Conservation (phyloP, 2,329 filamentous ascomycete genomes). For the Shiraia bambusicola region DNA sequence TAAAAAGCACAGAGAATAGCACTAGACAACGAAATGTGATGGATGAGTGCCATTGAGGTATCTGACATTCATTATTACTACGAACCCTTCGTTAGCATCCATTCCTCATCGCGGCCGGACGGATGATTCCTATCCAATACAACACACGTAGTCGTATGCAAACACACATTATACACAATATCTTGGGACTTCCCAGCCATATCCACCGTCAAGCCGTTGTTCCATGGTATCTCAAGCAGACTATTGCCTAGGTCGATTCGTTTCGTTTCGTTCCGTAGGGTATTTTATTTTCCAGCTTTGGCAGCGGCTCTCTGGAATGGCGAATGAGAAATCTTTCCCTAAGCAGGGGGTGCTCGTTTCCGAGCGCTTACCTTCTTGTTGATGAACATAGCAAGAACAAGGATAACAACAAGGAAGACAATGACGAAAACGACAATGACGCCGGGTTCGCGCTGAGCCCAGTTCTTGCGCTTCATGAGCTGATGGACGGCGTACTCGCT, state of each 20-base stretch:
- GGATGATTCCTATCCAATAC: slow-evolving; percentile 11
- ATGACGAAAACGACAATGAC: slow-evolving; percentile 65
- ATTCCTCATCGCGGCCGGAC: slow-evolving; percentile 27
- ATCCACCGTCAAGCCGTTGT: slow-evolving; percentile 3
- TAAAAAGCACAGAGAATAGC: background rate
- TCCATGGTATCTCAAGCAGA: background rate
- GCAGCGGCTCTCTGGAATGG: slow-evolving; percentile 15
- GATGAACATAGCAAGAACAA: slow-evolving; percentile 54
- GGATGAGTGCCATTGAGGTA: slow-evolving; percentile 19
- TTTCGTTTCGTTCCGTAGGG: slow-evolving; percentile 7
- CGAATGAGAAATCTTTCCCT: background rate
- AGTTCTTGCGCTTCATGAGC: slow-evolving; percentile 59
- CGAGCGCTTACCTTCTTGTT: slow-evolving; percentile 45
- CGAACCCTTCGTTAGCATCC: slow-evolving; percentile 29
- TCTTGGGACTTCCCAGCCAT: background rate
- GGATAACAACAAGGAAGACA: slow-evolving; percentile 57
- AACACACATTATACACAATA: slow-evolving; percentile 32
- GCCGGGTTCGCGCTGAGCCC: slow-evolving; percentile 59
- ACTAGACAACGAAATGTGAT: background rate
- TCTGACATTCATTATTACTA: slow-evolving; percentile 35
- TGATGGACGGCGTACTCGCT: slow-evolving; percentile 42
- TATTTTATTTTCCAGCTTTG: slow-evolving; percentile 14
- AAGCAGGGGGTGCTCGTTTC: background rate
- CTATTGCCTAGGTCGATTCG: slow-evolving; percentile 6
- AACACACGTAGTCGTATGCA: slow-evolving; percentile 20